Percentiles rank a stretch among this genome's conserved stretches.
phyloP scores from a whole-genome alignment of 106 monocot species.

The Alisma plantagoaquatica region DNA sequence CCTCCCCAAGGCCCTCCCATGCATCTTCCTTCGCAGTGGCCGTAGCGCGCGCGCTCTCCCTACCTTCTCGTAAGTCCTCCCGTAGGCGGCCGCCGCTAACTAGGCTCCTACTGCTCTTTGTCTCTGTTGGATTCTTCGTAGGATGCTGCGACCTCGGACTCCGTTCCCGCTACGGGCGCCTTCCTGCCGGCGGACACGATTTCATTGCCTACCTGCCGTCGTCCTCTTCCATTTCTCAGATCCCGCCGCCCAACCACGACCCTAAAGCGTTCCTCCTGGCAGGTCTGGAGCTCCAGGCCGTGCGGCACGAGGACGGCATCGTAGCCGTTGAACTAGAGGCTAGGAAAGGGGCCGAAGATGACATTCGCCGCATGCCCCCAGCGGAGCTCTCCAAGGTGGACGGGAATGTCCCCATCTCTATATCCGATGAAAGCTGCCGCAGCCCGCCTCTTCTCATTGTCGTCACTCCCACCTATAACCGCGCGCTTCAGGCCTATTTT shows the following conservation, averaged over 20 bases:
- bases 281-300: too few species aligned
- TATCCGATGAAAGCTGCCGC: background rate
- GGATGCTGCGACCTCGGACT: too few species aligned
- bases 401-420: too few species aligned
- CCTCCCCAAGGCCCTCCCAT: slow-evolving; percentile 1
- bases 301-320: background rate
- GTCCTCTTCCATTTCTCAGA: too few species aligned
- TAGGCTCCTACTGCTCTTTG: background rate
- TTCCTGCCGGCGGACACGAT: background rate
- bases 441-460: slow-evolving; percentile 81
- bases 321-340: background rate
- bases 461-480: slow-evolving; percentile 83
- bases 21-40: background rate
- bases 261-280: too few species aligned
- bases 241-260: too few species aligned
- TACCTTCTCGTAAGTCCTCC: background rate
- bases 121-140: background rate
- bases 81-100: background rate
- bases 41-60: too few species aligned
- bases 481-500: slow-evolving; percentile 69
- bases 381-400: too few species aligned
- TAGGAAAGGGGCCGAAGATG: background rate
- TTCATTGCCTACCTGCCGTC: too few species aligned
- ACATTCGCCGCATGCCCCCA: too few species aligned
- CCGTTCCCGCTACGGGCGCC: too few species aligned